A percentile compares a stretch with the other conserved stretches of the same genome.
phyloP scores from a whole-genome alignment of 371 early-diverging fungal genomes.

The Mucor sp. region DNA sequence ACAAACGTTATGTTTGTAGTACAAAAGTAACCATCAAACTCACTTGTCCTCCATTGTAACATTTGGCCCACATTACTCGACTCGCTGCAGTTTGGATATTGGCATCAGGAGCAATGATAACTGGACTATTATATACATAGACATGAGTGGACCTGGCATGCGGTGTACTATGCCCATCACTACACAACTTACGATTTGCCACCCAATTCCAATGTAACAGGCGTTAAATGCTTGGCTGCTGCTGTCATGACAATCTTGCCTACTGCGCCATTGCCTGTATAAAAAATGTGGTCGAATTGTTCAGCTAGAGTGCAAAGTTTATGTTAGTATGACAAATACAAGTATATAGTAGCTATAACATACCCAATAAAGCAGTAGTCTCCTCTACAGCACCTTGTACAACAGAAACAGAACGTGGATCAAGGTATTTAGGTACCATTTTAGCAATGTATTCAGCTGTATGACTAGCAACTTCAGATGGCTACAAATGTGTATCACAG shows the following conservation, averaged over 20 bases:
- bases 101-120: conserved; percentile 70
- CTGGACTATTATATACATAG: conserved; percentile 55
- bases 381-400: conserved; percentile 79
- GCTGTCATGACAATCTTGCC: conserved; percentile 80
- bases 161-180: too few species aligned
- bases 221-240: conserved; percentile 76
- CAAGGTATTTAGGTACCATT: conserved; percentile 76
- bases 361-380: conserved; percentile 69
- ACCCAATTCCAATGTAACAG: conserved; percentile 87
- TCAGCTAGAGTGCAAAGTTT: conserved; percentile 35
- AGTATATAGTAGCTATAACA: neutral
- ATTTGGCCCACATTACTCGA: conserved; percentile 80
- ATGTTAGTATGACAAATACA: neutral
- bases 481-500: conserved; percentile 39
- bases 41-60: conserved; percentile 76
- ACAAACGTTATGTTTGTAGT: neutral
- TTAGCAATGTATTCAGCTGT: conserved; percentile 62
- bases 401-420: conserved; percentile 61
- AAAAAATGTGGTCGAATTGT: conserved; percentile 87
- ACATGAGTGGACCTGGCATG: neutral
- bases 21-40: neutral
- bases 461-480: conserved; percentile 82
- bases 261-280: conserved; percentile 86
- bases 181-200: conserved; percentile 71
- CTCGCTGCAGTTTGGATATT: conserved; percentile 68